Evolutionary conservation across 352 stramenopile genomes (phyloP).

Genomic region (Pythium periplocum): DNA sequence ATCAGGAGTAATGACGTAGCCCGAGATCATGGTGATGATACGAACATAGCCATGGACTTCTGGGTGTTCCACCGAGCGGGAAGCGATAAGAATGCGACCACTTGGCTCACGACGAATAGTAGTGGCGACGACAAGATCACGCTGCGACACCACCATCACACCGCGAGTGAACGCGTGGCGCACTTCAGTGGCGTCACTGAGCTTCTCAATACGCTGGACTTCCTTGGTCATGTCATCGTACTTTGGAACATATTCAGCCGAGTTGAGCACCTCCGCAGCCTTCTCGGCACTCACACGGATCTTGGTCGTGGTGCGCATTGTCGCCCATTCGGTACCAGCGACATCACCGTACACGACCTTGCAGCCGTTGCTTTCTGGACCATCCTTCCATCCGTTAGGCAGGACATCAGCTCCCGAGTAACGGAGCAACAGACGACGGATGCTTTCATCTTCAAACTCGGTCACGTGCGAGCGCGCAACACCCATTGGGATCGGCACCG

Average conservation of each 20-base stretch:
- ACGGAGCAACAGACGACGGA: constrained; percentile 48
- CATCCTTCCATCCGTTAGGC: constrained; percentile 56
- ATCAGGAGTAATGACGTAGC: constrained; percentile 65
- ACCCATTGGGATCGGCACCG: constrained; percentile 45
- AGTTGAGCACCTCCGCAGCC: constrained; percentile 42
- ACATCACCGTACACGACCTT: constrained; percentile 70
- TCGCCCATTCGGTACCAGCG: constrained; percentile 56
- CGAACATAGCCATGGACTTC: constrained; percentile 27
- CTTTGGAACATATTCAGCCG: constrained; percentile 57
- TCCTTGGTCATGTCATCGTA: constrained; percentile 83
- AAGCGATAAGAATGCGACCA: constrained; percentile 63
- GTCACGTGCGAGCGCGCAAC: constrained; percentile 39
- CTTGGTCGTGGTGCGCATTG: constrained; percentile 64
- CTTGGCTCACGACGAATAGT: constrained; percentile 40
- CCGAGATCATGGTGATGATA: constrained; percentile 40
- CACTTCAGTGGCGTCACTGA: constrained; percentile 58
- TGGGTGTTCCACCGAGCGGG: constrained; percentile 58
- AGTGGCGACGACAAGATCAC: constrained; percentile 69
- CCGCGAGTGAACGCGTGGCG: constrained; percentile 54
- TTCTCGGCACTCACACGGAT: constrained; percentile 50
- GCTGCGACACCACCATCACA: constrained; percentile 71
- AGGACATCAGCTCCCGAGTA: constrained; percentile 56
- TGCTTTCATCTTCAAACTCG: constrained; percentile 51
- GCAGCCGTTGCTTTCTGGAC: constrained; percentile 61
- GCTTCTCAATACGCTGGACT: constrained; percentile 50